phyloP scores from a whole-genome alignment of 1,139 yeast species.

The Yamadazyma epiphylla region DNA sequence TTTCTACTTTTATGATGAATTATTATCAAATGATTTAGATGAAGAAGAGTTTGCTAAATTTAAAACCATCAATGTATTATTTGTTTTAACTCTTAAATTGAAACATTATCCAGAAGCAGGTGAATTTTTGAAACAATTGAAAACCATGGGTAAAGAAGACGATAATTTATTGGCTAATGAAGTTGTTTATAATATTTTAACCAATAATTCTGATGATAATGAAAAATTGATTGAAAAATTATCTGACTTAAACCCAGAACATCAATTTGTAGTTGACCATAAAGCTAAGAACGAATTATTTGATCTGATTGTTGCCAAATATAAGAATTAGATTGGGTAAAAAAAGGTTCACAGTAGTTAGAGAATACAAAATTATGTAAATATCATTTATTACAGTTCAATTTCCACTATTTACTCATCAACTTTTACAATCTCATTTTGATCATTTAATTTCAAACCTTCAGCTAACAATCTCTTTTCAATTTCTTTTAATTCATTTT shows the following conservation, averaged over 20 bases:
- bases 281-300: conserved; percentile 51
- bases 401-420: conserved; percentile 9
- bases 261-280: conserved; percentile 48
- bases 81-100: conserved; percentile 42
- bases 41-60: conserved; percentile 38
- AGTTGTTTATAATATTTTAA: conserved; percentile 49
- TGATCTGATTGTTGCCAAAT: conserved; percentile 55
- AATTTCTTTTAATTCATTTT: conserved; percentile 78
- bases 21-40: conserved; percentile 46
- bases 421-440: conserved; percentile 38
- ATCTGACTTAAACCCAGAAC: conserved; percentile 40
- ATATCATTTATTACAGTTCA: neutral
- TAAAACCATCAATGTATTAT: conserved; percentile 32
- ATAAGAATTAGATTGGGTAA: conserved; percentile 20
- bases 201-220: conserved; percentile 42
- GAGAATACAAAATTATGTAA: no score
- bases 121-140: conserved; percentile 44
- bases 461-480: conserved; percentile 71
- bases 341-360: no score
- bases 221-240: conserved; percentile 39
- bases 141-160: conserved; percentile 28
- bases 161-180: conserved; percentile 58
- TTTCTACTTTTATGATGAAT: conserved; percentile 71
- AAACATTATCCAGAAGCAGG: conserved; percentile 45
- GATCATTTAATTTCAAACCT: conserved; percentile 41